phyloP scores from a whole-genome alignment of 2,329 filamentous ascomycete genomes.

The Phoma sp. region DNA sequence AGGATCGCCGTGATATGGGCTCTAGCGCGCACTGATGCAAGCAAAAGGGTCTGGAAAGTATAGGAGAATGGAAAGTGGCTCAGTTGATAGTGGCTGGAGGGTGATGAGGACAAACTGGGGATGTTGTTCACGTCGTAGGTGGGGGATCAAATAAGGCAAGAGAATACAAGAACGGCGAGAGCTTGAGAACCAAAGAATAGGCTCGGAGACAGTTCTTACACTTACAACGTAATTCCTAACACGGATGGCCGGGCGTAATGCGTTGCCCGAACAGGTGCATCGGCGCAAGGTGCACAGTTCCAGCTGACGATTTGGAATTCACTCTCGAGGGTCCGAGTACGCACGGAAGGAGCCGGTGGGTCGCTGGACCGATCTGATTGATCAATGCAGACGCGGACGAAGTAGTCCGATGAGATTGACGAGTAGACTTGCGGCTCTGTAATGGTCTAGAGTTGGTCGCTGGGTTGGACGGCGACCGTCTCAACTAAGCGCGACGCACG shows the following conservation, averaged over 20 bases:
- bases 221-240: conserved; percentile 30
- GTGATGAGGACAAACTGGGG: conserved; percentile 37
- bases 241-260: conserved; percentile 24
- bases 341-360: conserved; percentile 13
- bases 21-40: neutral
- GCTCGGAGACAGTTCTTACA: conserved; percentile 27
- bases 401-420: conserved; percentile 12
- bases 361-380: conserved; percentile 11
- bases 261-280: conserved; percentile 6
- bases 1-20: neutral
- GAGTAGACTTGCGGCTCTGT: conserved; percentile 19
- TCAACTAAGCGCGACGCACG: conserved; percentile 8
- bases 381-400: conserved; percentile 1
- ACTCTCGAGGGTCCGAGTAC: conserved; percentile 4
- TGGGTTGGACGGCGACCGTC: conserved; percentile 14
- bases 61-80: conserved; percentile 9
- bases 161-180: conserved; percentile 23
- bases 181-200: conserved; percentile 15
- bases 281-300: conserved; percentile 15
- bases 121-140: conserved; percentile 14
- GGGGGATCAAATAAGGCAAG: conserved; percentile 20
- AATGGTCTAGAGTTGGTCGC: conserved; percentile 5
- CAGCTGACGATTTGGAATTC: conserved; percentile 16
- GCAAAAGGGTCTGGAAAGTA: neutral
- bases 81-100: conserved; percentile 9